phyloP scores from a whole-genome alignment of 2,329 filamentous ascomycete species.

The Sclerotinia borealis region DNA sequence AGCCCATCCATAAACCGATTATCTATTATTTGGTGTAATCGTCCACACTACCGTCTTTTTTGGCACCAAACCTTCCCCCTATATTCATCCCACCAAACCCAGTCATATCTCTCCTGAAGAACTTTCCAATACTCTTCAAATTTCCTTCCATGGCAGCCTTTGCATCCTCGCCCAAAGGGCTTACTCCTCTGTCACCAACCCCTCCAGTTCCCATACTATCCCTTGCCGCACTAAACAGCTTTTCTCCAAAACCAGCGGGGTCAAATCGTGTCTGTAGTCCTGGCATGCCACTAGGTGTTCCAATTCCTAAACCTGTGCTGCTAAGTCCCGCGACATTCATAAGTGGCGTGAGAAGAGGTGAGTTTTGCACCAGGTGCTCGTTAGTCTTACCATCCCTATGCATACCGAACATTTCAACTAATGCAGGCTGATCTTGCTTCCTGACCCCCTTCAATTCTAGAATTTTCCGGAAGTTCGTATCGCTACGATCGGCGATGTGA shows the following conservation, averaged over 20 bases:
- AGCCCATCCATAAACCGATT: background rate
- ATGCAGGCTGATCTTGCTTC: constrained; percentile 72
- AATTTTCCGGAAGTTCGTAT: constrained; percentile 93
- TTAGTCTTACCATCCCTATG: constrained; percentile 70
- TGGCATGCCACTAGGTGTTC: constrained; percentile 36
- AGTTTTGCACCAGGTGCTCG: constrained; percentile 64
- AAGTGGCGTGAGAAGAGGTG: constrained; percentile 64
- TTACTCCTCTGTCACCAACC: constrained; percentile 13
- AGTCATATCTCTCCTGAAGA: constrained; percentile 84
- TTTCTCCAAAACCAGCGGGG: constrained; percentile 74
- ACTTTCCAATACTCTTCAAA: constrained; percentile 90
- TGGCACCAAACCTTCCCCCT: constrained; percentile 51
- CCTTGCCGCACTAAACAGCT: constrained; percentile 78
- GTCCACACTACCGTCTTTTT: constrained; percentile 21
- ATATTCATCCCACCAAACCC: constrained; percentile 56
- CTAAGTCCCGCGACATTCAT: constrained; percentile 43
- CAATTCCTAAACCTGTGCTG: constrained; percentile 40
- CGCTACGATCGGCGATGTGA: constrained; percentile 88
- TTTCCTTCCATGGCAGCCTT: constrained; percentile 84
- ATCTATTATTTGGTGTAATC: constrained; percentile 19
- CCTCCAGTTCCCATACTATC: constrained; percentile 59
- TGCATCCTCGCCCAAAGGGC: constrained; percentile 38
- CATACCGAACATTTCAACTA: constrained; percentile 76
- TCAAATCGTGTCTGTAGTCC: constrained; percentile 61
- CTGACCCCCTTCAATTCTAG: constrained; percentile 91